Conservation (phyloP, 495 filamentous ascomycete genomes). For the Aspergillus carlsbadensis region DNA sequence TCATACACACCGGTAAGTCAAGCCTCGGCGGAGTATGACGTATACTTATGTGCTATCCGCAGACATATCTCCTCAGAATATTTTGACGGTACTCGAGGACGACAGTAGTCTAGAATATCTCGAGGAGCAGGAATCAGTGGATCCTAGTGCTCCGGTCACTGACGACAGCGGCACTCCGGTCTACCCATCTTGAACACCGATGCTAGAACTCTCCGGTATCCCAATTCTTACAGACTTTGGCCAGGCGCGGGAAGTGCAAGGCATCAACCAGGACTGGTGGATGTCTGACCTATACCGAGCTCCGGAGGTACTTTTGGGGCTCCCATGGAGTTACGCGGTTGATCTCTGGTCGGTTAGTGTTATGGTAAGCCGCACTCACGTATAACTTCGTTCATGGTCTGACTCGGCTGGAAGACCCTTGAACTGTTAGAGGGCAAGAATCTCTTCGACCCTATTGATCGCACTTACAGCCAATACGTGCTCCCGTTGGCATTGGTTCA, state of each 20-base stretch:
- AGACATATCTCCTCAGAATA: conserved; percentile 21
- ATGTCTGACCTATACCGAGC: conserved; percentile 28
- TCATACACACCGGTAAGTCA: conserved; percentile 15
- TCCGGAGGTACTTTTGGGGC: conserved; percentile 21
- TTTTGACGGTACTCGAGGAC: conserved; percentile 13
- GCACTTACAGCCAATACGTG: conserved; percentile 22
- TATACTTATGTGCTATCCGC: background rate
- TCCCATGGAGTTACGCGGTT: conserved; percentile 22
- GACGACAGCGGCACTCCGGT: background rate
- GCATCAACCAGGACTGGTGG: conserved; percentile 16
- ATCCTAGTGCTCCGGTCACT: conserved; percentile 15
- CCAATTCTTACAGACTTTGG: conserved; percentile 24
- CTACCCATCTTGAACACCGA: conserved; percentile 14
- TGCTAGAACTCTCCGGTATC: conserved; percentile 12
- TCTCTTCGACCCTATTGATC: conserved; percentile 27
- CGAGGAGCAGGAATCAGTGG: conserved; percentile 14
- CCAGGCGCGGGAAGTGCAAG: conserved; percentile 15
- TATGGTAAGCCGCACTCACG: conserved; percentile 9
- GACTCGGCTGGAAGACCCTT: background rate
- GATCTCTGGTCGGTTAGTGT: conserved; percentile 25
- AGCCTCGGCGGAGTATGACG: no score
- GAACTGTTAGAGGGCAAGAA: conserved; percentile 24
- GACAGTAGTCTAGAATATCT: conserved; percentile 11
- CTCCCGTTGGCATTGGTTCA: conserved; percentile 27
- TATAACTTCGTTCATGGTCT: background rate